Conservation (phyloP, 306 rosid genomes). For the Vigna angularis region DNA sequence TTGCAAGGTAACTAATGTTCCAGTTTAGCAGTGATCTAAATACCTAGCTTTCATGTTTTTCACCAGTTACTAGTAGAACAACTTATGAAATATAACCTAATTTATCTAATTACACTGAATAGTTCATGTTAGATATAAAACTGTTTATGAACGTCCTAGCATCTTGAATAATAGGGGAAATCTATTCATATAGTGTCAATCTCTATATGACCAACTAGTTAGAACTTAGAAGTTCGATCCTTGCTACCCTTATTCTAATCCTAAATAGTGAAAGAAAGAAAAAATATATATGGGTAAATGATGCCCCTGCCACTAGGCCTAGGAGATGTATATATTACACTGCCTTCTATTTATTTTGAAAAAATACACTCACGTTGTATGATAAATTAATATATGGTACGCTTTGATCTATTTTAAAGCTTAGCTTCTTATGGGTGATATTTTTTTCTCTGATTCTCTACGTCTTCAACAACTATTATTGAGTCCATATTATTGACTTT, state of each 20-base stretch:
- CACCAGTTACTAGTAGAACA: not conserved
- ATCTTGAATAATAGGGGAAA: not conserved
- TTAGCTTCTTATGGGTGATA: not conserved
- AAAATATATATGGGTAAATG: not conserved
- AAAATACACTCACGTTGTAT: not conserved
- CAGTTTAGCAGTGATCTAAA: not conserved
- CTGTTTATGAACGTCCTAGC: not conserved
- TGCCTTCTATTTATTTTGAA: not conserved
- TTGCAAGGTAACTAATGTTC: conserved; percentile 10
- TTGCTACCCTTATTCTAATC: not conserved
- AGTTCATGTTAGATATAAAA: conserved; percentile 1
- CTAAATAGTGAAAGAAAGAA: not conserved
- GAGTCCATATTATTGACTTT: not conserved
- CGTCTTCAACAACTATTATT: not conserved
- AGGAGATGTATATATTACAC: not conserved
- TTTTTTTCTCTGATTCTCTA: not conserved
- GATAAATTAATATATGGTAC: not conserved
- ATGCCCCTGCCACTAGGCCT: not conserved
- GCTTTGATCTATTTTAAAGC: not conserved
- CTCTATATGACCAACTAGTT: not conserved
- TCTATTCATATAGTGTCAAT: not conserved
- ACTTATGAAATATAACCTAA: conserved; percentile 9
- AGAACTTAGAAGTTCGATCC: not conserved
- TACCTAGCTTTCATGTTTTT: not conserved
- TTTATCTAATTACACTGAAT: conserved; percentile 22